Evolutionary conservation across 352 stramenopile species (phyloP).

Genomic region (Saprolegnia parasitica): DNA sequence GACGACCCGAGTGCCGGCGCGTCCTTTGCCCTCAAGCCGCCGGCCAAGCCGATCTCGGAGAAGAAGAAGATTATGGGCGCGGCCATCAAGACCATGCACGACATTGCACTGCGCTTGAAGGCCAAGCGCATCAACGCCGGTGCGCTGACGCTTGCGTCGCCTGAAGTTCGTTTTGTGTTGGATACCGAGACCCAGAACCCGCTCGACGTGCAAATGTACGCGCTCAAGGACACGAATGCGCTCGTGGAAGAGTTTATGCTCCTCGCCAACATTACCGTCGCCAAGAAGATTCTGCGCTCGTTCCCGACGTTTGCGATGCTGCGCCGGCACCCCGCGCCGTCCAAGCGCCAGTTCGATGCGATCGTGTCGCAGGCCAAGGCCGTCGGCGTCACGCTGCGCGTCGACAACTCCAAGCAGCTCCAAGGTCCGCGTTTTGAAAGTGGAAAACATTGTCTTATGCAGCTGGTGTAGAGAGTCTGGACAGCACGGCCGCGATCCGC

Average conservation of each 20-base stretch:
- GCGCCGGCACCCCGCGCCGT: conserved; percentile 92
- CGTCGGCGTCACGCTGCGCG: conserved; percentile 71
- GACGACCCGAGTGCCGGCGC: conserved; percentile 71
- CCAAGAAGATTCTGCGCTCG: conserved; percentile 91
- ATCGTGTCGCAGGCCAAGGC: conserved; percentile 74
- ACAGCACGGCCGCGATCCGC: conserved; percentile 27
- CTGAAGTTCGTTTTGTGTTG: conserved; percentile 95
- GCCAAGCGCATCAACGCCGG: conserved; percentile 93
- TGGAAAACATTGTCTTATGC: neutral
- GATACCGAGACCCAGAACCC: conserved; percentile 98
- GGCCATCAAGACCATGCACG: conserved; percentile 89
- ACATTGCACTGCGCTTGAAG: conserved; percentile 87
- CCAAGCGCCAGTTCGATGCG: conserved; percentile 91
- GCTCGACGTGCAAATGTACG: conserved; percentile 97
- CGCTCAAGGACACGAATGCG: conserved; percentile 91
- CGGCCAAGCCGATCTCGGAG: conserved; percentile 7
- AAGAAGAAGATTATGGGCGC: conserved; percentile 65
- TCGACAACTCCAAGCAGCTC: conserved; percentile 75
- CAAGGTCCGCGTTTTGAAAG: conserved; percentile 34
- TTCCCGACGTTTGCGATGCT: conserved; percentile 95
- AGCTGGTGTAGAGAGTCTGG: conserved; percentile 70
- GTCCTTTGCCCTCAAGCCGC: neutral
- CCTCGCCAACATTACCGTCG: conserved; percentile 98
- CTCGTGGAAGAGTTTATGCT: conserved; percentile 99
- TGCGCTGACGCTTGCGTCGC: conserved; percentile 95